Evolutionary conservation across 768 basidiomycete genomes (phyloP), one percentile per base, ranked within the genome.

Genomic region (Mycena vulgaris): DNA sequence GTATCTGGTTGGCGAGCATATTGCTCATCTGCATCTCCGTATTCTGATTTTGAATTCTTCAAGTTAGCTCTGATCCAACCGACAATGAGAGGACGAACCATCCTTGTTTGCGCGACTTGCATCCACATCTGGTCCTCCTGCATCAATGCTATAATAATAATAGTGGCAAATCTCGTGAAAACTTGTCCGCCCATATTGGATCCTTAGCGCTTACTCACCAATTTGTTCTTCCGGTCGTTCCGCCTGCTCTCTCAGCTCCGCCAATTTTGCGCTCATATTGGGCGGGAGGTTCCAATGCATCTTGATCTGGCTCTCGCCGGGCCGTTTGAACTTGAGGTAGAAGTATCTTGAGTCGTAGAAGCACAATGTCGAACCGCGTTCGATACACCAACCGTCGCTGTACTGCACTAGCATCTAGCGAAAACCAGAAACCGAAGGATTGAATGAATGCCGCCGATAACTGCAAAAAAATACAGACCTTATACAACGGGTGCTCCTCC

Each of bases 231-330:
- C 64, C 0, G 69, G 69, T 13, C 21, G 16, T 13, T 66, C 16
- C 2, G 70, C 66, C 5, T 11, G 19, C 17, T 64, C 33, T 21
- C 27, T n/a, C 49, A 72, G 30, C n/a, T 68, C 66, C 0, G 14
- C 14, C 5, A 58, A 27, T 16, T 68, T 72, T 8, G 10, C 56
- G 7, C 30, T 56, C 37, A 72, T 45, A 10, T 31, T 16, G 14
- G 27, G 17, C 40, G 70, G 70, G 2, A 71, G 65, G 48, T 67
- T 66, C 70, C 70, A 71, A 23, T 31, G 66, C 66, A 67, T 63
- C 42, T 59, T 39, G n/a, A 47, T 59, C 55, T 31, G 6, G 47
- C 19, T 63, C 28, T 23, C 21, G 1, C 66, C 66, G 0, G 60
- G 60, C 30, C 30, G 35, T 21, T n/a, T n/a, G n/a, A n/a, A n/a